A percentile compares a stretch with the other conserved stretches of the same genome.
These are phyloP conservation scores for Mycocentrospora acerina DNA, from an alignment of 2,329 filamentous ascomycete species.

Conservation along the genomic window DNA sequence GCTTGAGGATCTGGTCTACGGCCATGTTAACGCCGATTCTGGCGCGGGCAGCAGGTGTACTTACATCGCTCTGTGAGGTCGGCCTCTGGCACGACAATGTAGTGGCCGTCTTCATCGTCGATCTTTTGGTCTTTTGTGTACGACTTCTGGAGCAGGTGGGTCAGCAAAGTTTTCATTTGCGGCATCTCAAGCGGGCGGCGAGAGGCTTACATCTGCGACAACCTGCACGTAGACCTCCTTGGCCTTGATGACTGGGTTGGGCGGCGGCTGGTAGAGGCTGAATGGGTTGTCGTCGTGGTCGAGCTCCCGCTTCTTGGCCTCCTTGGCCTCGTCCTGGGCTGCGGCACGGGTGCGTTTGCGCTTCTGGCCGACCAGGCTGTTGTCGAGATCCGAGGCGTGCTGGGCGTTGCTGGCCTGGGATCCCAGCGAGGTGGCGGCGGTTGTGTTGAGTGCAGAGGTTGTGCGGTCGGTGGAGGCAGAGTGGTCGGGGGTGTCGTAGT, in stretches of 20 bases:
- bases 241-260: constrained; percentile 87
- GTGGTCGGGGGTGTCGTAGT: constrained; percentile 67
- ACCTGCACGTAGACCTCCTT: constrained; percentile 62
- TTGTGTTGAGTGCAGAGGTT: constrained; percentile 77
- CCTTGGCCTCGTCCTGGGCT: constrained; percentile 76
- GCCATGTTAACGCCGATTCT: constrained; percentile 14
- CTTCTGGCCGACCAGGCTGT: constrained; percentile 75
- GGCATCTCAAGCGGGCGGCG: background rate
- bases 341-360: constrained; percentile 85
- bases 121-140: constrained; percentile 66
- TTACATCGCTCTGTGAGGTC: constrained; percentile 86
- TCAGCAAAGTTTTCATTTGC: too few species aligned
- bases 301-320: constrained; percentile 63
- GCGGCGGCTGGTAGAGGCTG: constrained; percentile 80
- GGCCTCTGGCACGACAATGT: constrained; percentile 86
- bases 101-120: constrained; percentile 96
- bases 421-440: constrained; percentile 82
- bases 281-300: constrained; percentile 69
- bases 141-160: constrained; percentile 44
- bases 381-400: constrained; percentile 64
- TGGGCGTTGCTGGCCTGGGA: constrained; percentile 62
- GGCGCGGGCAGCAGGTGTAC: constrained; percentile 32
- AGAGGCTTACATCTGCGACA: constrained; percentile 57
- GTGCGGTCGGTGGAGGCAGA: constrained; percentile 82
- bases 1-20: constrained; percentile 80